A percentile compares a stretch with the other conserved stretches of the same genome.
phyloP scores from a whole-genome alignment of 768 basidiomycete genomes.

The Naganishia randhawae region DNA sequence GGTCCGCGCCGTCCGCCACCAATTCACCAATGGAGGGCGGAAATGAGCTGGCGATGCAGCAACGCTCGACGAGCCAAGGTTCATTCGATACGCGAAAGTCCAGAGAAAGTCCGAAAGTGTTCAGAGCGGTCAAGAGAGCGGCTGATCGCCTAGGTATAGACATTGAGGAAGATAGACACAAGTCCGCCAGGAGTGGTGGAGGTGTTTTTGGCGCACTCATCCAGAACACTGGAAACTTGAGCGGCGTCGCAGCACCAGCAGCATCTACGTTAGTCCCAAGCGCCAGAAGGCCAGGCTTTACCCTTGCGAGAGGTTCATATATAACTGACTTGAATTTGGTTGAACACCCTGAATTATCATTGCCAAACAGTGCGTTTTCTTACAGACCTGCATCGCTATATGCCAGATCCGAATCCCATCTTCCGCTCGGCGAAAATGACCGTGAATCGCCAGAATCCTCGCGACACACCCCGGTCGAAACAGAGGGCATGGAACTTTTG shows the following conservation, averaged over 20 bases:
- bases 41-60: neutral
- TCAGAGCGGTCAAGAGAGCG: constrained; percentile 25
- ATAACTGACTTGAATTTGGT: constrained; percentile 29
- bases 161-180: constrained; percentile 44
- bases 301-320: constrained; percentile 59
- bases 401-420: constrained; percentile 19
- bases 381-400: constrained; percentile 22
- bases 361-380: neutral
- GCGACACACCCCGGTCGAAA: neutral
- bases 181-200: constrained; percentile 56
- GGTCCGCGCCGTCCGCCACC: neutral
- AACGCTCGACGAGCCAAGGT: constrained; percentile 4
- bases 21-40: neutral
- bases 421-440: constrained; percentile 1
- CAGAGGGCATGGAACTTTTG: neutral
- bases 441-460: constrained; percentile 23
- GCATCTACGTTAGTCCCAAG: constrained; percentile 58
- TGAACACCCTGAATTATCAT: neutral
- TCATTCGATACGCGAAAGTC: neutral
- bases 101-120: constrained; percentile 21
- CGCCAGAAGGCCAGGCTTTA: constrained; percentile 63
- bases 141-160: constrained; percentile 33
- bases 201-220: constrained; percentile 71
- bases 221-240: constrained; percentile 64
- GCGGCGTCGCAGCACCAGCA: constrained; percentile 53